Base-by-base conservation (phyloP, 75 land plant species). In the Chamaecyparis obtusa region DNA sequence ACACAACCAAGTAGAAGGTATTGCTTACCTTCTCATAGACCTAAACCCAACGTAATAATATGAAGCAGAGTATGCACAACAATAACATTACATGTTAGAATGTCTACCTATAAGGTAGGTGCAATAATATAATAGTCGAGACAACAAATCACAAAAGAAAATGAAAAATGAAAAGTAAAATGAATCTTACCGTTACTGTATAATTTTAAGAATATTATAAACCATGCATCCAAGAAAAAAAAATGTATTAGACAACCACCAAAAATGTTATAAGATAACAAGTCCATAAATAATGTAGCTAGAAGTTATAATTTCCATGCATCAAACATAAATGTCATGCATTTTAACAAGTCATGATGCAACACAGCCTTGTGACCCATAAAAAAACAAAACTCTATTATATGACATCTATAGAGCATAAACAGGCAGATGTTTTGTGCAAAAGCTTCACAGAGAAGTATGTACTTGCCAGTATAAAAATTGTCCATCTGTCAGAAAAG, bases 21-120 rank as follows among this genome's bases (percentile, higher is more conserved):
- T 37, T 13, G 43, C 89, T 21, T 81, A 97, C 99, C 99, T 97
- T 97, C 88, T 97, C 99, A 91, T 97, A 97, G 41, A 97, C 99
- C 99, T 97, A 95, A 49, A 88, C 19, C 55, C 56, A 88, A 78
- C 32, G 16, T 27, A 85, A 49, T 41, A 37, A 10, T 19, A 85
- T 82, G 87, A 74, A 88, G 77, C 69, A 76, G 44, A 46, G 41
- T 24, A 88, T 51, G 39, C 32, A 30, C 86, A 36, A 39, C 35
- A 87, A 30, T 56, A 84, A 35, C 67, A 84, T 32, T 46, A 16
- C 36, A 86, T 30, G 56, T 57, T 87, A 75, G 82, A 19, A 44
- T 54, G 11, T 86, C 86, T 2, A 76, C 43, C 19, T 48, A 44
- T 84, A 43, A 86, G 84, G 35, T 86, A 17, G 1, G 17, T 72